phyloP scores from a whole-genome alignment of 2,329 filamentous ascomycete species.

The Colletotrichum sp. region DNA sequence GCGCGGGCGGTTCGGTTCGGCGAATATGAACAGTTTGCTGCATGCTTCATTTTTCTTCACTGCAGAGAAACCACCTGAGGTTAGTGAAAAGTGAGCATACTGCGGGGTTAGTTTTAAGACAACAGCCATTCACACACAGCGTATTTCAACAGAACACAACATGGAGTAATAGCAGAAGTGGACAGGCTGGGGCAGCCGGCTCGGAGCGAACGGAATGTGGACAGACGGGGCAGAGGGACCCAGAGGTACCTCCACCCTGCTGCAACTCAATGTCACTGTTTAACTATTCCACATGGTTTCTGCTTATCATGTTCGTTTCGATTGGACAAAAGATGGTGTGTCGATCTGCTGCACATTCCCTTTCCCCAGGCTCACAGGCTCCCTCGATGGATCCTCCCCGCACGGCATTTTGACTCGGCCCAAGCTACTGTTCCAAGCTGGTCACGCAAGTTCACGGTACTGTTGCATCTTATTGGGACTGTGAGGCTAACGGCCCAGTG shows the following conservation, averaged over 20 bases:
- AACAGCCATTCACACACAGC: background rate
- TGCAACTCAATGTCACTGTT: background rate
- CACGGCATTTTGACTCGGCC: constrained; percentile 7
- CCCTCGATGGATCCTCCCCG: background rate
- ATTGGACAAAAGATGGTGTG: constrained; percentile 4
- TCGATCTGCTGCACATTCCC: background rate
- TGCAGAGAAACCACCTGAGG: background rate
- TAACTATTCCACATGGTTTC: background rate
- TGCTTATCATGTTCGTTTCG: constrained; percentile 7
- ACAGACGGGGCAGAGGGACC: background rate
- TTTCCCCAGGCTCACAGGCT: background rate
- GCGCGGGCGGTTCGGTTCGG: background rate
- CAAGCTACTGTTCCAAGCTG: constrained; percentile 7
- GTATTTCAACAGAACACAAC: background rate
- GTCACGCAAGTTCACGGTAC: constrained; percentile 17
- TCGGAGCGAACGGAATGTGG: constrained; percentile 7
- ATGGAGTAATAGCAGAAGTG: background rate
- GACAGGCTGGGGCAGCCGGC: background rate
- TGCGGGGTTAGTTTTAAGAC: background rate
- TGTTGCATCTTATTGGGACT: constrained; percentile 18
- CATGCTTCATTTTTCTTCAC: background rate
- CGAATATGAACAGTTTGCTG: background rate
- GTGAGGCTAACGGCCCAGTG: background rate
- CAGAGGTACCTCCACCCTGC: background rate
- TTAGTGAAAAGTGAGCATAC: background rate